Evolutionary conservation across 805 yeast genomes (phyloP).

Genomic region (Kodamaea sagamina): DNA sequence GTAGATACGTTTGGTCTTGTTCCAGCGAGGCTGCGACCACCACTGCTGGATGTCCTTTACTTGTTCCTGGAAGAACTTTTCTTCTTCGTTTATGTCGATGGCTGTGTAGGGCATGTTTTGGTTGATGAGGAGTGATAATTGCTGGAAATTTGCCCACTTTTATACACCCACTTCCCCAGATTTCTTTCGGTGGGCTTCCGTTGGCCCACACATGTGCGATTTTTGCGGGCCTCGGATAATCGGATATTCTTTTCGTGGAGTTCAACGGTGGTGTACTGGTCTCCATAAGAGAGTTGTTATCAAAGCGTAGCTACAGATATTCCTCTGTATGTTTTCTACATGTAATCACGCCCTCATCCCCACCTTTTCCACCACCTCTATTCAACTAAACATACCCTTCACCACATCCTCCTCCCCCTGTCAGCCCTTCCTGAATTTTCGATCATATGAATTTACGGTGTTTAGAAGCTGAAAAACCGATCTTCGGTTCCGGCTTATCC

Average conservation of each 20-base stretch:
- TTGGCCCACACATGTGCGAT: conserved; percentile 4
- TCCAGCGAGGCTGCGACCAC: conserved; percentile 97
- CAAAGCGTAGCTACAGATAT: no score
- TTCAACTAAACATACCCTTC: background rate
- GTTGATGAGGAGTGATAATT: background rate
- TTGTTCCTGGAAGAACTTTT: conserved; percentile 62
- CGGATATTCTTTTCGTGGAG: no score
- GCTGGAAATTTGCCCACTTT: conserved; percentile 1
- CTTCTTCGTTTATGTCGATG: conserved; percentile 63
- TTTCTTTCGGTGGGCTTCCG: conserved; percentile 5
- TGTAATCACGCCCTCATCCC: no score
- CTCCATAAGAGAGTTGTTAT: no score
- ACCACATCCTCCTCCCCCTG: no score
- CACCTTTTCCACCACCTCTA: background rate
- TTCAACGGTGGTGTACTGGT: no score
- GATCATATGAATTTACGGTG: conserved; percentile 6
- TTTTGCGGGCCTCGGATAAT: conserved; percentile 2
- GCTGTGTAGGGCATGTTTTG: conserved; percentile 53
- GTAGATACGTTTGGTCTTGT: conserved; percentile 82
- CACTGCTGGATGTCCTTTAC: conserved; percentile 75
- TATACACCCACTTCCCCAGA: conserved; percentile 9
- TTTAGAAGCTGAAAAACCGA: conserved; percentile 3
- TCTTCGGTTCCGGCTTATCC: background rate
- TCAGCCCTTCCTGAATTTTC: no score
- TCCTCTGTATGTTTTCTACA: no score